These are phyloP conservation scores for Castanea mollissima DNA, from an alignment of 306 rosid genomes.

Conservation along the genomic window DNA sequence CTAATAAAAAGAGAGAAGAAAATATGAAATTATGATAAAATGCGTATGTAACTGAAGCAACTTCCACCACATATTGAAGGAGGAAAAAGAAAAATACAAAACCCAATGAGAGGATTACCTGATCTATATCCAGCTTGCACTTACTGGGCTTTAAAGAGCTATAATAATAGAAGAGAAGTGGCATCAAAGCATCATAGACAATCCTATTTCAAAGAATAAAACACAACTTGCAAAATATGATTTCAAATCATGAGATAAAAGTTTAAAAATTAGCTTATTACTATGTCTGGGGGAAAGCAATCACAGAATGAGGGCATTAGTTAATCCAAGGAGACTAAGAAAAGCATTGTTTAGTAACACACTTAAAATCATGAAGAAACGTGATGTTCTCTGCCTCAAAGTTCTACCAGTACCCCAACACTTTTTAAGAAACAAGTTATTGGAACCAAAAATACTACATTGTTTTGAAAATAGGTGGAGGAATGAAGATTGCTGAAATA, in stretches of 20 bases:
- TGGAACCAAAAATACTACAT: constrained; percentile 10
- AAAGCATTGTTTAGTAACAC: constrained; percentile 25
- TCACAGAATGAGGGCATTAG: constrained; percentile 5
- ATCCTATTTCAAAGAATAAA: neutral
- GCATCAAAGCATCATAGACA: constrained; percentile 15
- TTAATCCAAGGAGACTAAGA: neutral
- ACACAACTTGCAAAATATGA: constrained; percentile 1
- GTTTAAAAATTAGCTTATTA: neutral
- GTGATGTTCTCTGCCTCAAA: constrained; percentile 48
- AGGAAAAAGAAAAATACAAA: neutral
- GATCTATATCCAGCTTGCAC: constrained; percentile 4
- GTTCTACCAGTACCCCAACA: constrained; percentile 36
- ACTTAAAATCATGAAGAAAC: constrained; percentile 29
- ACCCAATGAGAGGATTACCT: constrained; percentile 5
- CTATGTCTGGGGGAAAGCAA: neutral
- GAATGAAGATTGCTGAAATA: neutral
- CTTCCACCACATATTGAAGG: neutral
- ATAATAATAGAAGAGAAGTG: constrained; percentile 12
- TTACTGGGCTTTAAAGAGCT: constrained; percentile 10
- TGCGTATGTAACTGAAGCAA: neutral
- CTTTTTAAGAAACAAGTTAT: constrained; percentile 17
- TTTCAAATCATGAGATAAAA: neutral
- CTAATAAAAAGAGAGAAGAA: neutral
- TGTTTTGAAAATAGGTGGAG: constrained; percentile 27
- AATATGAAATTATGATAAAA: neutral